These are phyloP conservation scores for Lentinus polychrous DNA, from an alignment of 1,284 basidiomycete genomes.

Conservation along the genomic window DNA sequence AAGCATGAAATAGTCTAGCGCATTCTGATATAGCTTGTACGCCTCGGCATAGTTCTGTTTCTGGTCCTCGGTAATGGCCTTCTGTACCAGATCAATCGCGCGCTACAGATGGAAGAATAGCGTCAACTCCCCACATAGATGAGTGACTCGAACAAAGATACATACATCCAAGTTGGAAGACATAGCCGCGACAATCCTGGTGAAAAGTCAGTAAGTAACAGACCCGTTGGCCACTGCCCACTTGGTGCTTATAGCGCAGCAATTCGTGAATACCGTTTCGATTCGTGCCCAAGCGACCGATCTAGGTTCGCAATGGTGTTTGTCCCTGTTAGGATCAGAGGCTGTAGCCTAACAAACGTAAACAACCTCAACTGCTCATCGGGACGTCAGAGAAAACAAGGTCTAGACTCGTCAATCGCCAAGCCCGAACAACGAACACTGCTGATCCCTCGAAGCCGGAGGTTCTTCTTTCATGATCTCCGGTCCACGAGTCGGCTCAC, in stretches of 20 bases:
- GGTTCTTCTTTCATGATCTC: neutral
- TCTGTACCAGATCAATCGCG: slow-evolving; percentile 92
- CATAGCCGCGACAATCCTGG: slow-evolving; percentile 17
- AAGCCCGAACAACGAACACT: too few species aligned
- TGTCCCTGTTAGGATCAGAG: slow-evolving; percentile 22
- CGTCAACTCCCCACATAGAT: neutral
- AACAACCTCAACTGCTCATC: slow-evolving; percentile 8
- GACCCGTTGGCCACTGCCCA: neutral
- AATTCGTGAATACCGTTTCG: too few species aligned
- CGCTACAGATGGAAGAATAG: slow-evolving; percentile 58
- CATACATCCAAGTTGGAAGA: slow-evolving; percentile 31
- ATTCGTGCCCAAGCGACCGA: neutral
- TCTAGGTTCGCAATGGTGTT: slow-evolving; percentile 11
- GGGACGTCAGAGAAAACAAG: too few species aligned
- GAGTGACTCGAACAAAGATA: neutral
- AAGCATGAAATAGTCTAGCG: slow-evolving; percentile 98
- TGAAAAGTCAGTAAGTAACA: too few species aligned
- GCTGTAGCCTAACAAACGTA: slow-evolving; percentile 17
- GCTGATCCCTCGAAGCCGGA: neutral
- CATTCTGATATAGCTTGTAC: slow-evolving; percentile 92
- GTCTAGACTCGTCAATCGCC: too few species aligned
- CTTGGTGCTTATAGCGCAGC: too few species aligned
- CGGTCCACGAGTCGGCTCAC: too few species aligned
- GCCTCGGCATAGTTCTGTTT: slow-evolving; percentile 94
- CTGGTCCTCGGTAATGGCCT: slow-evolving; percentile 91